Base-by-base conservation (phyloP, 495 filamentous ascomycete species). In the Massariosphaeria phaeospora region DNA sequence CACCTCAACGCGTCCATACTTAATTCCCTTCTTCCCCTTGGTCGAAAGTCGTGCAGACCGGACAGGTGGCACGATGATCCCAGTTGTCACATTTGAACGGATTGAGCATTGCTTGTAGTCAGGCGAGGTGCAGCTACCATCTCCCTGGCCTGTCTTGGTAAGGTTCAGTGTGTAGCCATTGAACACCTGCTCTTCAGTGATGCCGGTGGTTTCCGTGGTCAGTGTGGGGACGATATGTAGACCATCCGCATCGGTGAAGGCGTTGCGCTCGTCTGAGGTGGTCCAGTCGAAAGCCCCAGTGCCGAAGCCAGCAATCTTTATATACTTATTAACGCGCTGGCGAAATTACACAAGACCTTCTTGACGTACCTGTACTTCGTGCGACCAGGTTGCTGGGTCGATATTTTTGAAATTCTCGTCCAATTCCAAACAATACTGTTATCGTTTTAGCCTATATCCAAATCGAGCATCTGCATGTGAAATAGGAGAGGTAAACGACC, bases 171-270 rank as follows among this genome's bases (percentile, higher is more conserved):
- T 61, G 50, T 55, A 49, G 39, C 55, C 62, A 27, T 63, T 52
- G 7, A 48, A 67, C 3, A 62, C 30, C 46, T 73, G 61, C 8
- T 56, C 62, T 12, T 42, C 38, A 1, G 61, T 66, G 17, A 73
- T 73, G 6, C 45, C 23, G 0, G 65, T 67, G 1, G 65, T 61
- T 34, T 69, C 68, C 38, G 48, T 73, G 1, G 70, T 73, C 18
- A 75, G 33, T 0, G 72, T 74, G 2, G 73, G 73, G 6, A 73
- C 67, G 38, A 75, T 75, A 41, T 74, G 71, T 0, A 75, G 63
- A 25, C 70, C 71, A 6, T 64, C 51, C 0, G 24, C 60, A 44
- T 72, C 67, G 9, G 62, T 62, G 52, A 66, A 75, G 1, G 67
- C 44, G 57, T 75, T 75, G 36, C 47, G 47, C 0, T 59, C 25